Evolutionary conservation across 73 alveolate genomes (phyloP).

Genomic region (Stentor coeruleus): DNA sequence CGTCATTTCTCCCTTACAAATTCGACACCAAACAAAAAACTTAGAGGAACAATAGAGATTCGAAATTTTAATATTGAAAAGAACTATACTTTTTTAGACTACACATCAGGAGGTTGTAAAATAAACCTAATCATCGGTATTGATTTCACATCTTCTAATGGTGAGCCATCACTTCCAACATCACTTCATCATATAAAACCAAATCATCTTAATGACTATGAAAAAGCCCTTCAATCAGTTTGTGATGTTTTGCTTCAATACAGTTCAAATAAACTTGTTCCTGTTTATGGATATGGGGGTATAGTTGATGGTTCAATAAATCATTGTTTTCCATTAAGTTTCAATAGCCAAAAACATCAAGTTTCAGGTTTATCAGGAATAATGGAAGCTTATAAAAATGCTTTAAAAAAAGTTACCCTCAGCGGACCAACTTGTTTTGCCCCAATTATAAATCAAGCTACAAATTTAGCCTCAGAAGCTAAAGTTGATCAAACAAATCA

Average conservation of each 20-base stretch:
- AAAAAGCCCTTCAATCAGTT: constrained; percentile 64
- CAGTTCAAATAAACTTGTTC: constrained; percentile 68
- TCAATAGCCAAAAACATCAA: constrained; percentile 44
- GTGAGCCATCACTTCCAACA: constrained; percentile 13
- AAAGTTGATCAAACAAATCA: too few species aligned
- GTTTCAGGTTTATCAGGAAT: constrained; percentile 55
- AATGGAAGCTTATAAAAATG: constrained; percentile 39
- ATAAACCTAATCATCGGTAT: constrained; percentile 29
- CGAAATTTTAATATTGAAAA: background rate
- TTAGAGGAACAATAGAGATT: background rate
- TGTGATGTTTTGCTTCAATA: constrained; percentile 68
- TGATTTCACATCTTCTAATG: constrained; percentile 33
- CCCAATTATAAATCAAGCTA: too few species aligned
- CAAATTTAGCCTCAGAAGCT: too few species aligned
- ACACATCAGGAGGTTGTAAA: constrained; percentile 36
- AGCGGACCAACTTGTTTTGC: constrained; percentile 61
- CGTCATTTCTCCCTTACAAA: background rate
- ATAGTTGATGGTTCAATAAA: constrained; percentile 30
- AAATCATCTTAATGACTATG: constrained; percentile 50
- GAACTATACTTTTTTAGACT: constrained; percentile 28
- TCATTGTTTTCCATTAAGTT: constrained; percentile 71
- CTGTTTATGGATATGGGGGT: constrained; percentile 87
- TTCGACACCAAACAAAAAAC: background rate
- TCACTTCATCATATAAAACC: constrained; percentile 29
- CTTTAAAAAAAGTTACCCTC: constrained; percentile 38